Evolutionary conservation across 2,329 filamentous ascomycete species (phyloP).

Genomic region (Raffaelea arxii): DNA sequence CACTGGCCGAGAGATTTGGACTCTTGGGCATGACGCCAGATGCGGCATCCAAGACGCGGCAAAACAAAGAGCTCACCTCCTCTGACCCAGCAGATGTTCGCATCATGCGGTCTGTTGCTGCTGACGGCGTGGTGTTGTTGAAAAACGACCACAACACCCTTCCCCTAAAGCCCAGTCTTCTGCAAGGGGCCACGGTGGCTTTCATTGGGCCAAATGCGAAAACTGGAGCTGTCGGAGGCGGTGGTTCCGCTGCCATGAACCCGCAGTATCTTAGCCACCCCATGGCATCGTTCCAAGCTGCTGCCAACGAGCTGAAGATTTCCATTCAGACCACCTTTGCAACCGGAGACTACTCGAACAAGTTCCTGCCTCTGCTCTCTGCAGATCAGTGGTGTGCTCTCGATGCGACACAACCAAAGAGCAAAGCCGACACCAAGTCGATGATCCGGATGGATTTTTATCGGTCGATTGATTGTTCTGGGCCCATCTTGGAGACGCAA

Average conservation of each 20-base stretch:
- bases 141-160: constrained; percentile 44
- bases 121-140: constrained; percentile 2
- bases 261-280: constrained; percentile 24
- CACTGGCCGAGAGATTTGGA: not conserved
- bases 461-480: not conserved
- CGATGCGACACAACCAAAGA: too few species aligned
- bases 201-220: constrained; percentile 41
- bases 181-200: constrained; percentile 26
- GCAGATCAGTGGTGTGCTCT: not conserved
- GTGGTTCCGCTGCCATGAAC: constrained; percentile 15
- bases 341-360: not conserved
- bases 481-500: not conserved
- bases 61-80: too few species aligned
- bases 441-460: too few species aligned
- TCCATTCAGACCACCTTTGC: too few species aligned
- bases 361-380: not conserved
- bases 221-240: constrained; percentile 18
- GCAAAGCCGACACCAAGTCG: too few species aligned
- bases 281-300: not conserved
- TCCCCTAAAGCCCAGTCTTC: constrained; percentile 25
- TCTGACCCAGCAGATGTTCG: too few species aligned
- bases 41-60: too few species aligned
- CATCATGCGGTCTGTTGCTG: constrained; percentile 1
- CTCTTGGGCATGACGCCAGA: too few species aligned
- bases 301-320: too few species aligned